Evolutionary conservation across 2,329 filamentous ascomycete species (phyloP).

Genomic region (Talaromyces sp.): DNA sequence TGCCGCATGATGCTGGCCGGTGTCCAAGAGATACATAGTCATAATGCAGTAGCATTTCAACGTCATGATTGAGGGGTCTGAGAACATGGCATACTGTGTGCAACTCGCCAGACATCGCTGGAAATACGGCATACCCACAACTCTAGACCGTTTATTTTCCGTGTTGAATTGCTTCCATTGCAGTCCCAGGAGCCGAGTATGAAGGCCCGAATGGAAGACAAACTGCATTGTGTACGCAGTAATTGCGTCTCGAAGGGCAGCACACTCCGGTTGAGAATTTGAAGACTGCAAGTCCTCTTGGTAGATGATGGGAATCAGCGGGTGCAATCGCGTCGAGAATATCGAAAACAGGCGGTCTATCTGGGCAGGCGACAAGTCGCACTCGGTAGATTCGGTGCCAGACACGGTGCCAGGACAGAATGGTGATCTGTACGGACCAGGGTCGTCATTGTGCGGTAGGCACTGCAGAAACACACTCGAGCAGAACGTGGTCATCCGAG

Average conservation of each 20-base stretch:
- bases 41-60: slow-evolving; percentile 19
- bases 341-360: slow-evolving; percentile 7
- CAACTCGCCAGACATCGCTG: slow-evolving; percentile 15
- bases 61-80: slow-evolving; percentile 11
- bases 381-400: neutral
- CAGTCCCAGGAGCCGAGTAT: slow-evolving; percentile 15
- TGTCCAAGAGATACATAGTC: slow-evolving; percentile 17
- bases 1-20: slow-evolving; percentile 15
- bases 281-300: slow-evolving; percentile 7
- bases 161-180: slow-evolving; percentile 13
- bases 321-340: slow-evolving; percentile 14
- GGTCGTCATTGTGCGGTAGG: neutral
- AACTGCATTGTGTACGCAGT: slow-evolving; percentile 17
- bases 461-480: neutral
- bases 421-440: neutral
- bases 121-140: slow-evolving; percentile 16
- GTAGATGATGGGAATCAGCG: slow-evolving; percentile 11
- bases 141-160: neutral
- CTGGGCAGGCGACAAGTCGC: slow-evolving; percentile 1
- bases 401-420: neutral
- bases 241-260: slow-evolving; percentile 14
- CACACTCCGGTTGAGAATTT: neutral
- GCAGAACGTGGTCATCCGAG: neutral
- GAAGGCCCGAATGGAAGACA: slow-evolving; percentile 14
- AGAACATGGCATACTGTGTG: slow-evolving; percentile 13